Conservation (phyloP, 768 basidiomycete genomes). For the Galerina sulciceps region DNA sequence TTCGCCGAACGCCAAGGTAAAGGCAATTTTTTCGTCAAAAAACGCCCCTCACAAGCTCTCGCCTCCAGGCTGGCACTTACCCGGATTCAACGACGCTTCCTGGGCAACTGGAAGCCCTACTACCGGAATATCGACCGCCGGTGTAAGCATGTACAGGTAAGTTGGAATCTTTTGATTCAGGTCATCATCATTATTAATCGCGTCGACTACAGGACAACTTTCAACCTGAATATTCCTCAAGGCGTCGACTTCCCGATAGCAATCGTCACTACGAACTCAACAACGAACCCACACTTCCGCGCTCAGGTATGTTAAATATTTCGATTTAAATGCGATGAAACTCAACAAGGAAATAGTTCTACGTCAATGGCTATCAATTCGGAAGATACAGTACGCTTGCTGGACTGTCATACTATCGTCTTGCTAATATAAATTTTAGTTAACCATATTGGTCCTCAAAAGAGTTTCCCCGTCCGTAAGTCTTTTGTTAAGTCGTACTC, state of each 20-base stretch:
- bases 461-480: conserved; percentile 46
- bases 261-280: conserved; percentile 47
- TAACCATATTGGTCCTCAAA: conserved; percentile 48
- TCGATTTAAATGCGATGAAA: neutral
- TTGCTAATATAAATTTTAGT: conserved; percentile 24
- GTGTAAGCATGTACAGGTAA: conserved; percentile 54
- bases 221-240: conserved; percentile 45
- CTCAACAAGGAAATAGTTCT: conserved; percentile 28
- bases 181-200: neutral
- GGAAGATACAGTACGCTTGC: conserved; percentile 42
- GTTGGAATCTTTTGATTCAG: neutral
- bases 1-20: conserved; percentile 57
- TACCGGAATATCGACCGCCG: conserved; percentile 42
- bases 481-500: conserved; percentile 7
- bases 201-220: conserved; percentile 40
- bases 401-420: neutral
- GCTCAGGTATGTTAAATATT: conserved; percentile 32
- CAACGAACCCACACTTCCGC: conserved; percentile 46
- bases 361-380: conserved; percentile 50
- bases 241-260: conserved; percentile 55
- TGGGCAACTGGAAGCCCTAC: conserved; percentile 51
- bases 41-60: conserved; percentile 6
- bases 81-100: conserved; percentile 49
- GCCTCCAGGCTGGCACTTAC: conserved; percentile 55
- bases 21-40: neutral